Evolutionary conservation across 2,329 filamentous ascomycete genomes (phyloP).

Genomic region (Pseudogymnoascus sp.): DNA sequence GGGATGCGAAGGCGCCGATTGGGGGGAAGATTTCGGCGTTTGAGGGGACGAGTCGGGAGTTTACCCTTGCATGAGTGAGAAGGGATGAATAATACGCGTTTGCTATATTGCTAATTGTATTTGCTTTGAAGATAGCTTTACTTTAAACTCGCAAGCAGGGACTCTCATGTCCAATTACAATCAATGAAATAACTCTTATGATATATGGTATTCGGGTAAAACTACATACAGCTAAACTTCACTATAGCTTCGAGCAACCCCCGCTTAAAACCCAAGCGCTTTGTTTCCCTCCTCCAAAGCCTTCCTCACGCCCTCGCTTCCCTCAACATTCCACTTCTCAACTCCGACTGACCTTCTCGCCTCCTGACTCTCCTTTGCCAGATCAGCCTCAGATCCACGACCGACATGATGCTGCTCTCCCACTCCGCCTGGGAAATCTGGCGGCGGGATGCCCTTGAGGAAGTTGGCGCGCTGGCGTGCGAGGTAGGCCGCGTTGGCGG

Average conservation of each 20-base stretch:
- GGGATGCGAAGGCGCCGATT: constrained; percentile 63
- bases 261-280: not conserved
- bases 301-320: not conserved
- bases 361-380: not conserved
- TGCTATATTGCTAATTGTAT: too few relatives aligned
- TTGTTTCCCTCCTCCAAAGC: constrained; percentile 2
- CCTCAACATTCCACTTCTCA: not conserved
- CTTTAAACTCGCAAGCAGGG: not conserved
- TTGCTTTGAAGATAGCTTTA: too few relatives aligned
- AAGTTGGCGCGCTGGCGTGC: constrained; percentile 65
- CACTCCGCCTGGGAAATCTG: constrained; percentile 64
- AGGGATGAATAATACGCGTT: not conserved
- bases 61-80: constrained; percentile 28
- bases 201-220: not conserved
- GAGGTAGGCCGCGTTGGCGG: constrained; percentile 64
- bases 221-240: not conserved
- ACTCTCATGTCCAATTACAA: not conserved
- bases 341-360: not conserved
- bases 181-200: not conserved
- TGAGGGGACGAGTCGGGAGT: constrained; percentile 55
- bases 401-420: constrained; percentile 53
- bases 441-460: constrained; percentile 55
- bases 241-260: not conserved
- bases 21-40: constrained; percentile 58
- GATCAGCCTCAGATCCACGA: constrained; percentile 28